phyloP scores from a whole-genome alignment of 768 basidiomycete species.

The Mycena polygramma region DNA sequence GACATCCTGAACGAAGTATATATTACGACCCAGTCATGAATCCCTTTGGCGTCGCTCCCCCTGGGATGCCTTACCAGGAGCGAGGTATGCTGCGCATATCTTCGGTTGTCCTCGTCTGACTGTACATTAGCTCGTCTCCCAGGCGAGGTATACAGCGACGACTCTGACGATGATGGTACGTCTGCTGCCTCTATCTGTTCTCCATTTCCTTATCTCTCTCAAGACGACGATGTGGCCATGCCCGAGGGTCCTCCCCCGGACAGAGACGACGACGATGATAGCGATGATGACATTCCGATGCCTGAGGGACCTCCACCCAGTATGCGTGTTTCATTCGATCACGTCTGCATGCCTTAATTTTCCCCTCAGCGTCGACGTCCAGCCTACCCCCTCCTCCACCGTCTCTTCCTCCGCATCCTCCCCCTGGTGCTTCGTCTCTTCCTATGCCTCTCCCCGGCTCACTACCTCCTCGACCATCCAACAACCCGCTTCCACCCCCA shows the following conservation, averaged over 20 bases:
- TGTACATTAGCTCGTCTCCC: conserved; percentile 64
- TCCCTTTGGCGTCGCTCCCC: conserved; percentile 92
- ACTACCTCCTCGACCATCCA: conserved; percentile 42
- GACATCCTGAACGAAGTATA: conserved; percentile 91
- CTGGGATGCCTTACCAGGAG: conserved; percentile 97
- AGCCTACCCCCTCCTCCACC: conserved; percentile 33
- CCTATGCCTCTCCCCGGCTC: conserved; percentile 20
- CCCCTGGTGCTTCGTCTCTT: conserved; percentile 33
- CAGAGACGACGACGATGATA: conserved; percentile 59
- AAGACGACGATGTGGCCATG: conserved; percentile 73
- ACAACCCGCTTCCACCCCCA: conserved; percentile 44
- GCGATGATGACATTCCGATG: conserved; percentile 91
- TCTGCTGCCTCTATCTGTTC: conserved; percentile 9
- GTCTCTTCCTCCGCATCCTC: conserved; percentile 29
- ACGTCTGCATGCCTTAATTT: neutral
- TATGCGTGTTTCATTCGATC: conserved; percentile 15
- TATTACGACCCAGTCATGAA: conserved; percentile 97
- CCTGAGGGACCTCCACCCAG: conserved; percentile 84
- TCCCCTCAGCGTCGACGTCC: conserved; percentile 12
- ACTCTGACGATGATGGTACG: conserved; percentile 59
- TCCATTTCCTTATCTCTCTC: conserved; percentile 7
- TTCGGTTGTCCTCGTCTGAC: conserved; percentile 13
- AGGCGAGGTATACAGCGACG: conserved; percentile 75
- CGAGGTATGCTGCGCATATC: conserved; percentile 69
- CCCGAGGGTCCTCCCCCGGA: conserved; percentile 76